Evolutionary conservation across 306 rosid genomes (phyloP).

Genomic region (Crotalaria pallida): DNA sequence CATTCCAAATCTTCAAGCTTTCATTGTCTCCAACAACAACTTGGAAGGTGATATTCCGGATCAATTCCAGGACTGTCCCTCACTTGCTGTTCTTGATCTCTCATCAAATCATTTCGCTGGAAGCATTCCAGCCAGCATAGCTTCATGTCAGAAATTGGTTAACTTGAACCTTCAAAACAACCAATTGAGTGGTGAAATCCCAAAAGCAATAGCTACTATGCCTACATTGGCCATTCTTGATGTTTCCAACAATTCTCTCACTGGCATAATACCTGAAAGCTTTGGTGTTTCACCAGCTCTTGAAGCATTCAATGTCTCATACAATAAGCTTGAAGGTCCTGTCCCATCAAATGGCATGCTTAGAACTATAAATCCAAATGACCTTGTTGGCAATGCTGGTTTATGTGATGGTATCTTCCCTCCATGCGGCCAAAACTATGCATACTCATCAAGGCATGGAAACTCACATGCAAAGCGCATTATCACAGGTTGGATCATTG

Average conservation of each 20-base stretch:
- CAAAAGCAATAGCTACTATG: constrained; percentile 65
- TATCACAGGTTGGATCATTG: constrained; percentile 60
- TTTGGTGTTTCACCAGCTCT: constrained; percentile 88
- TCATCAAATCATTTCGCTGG: constrained; percentile 72
- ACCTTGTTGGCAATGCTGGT: constrained; percentile 67
- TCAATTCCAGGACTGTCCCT: constrained; percentile 87
- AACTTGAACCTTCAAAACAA: constrained; percentile 79
- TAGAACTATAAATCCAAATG: constrained; percentile 72
- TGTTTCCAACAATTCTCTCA: constrained; percentile 86
- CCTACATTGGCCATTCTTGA: constrained; percentile 79
- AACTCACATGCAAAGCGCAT: constrained; percentile 47
- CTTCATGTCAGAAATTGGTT: constrained; percentile 86
- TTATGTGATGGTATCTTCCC: constrained; percentile 74
- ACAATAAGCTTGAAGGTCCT: constrained; percentile 74
- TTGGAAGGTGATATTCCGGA: constrained; percentile 73
- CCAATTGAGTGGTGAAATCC: constrained; percentile 67
- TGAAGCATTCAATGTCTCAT: constrained; percentile 78
- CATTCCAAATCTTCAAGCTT: constrained; percentile 68
- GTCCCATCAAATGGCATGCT: constrained; percentile 82
- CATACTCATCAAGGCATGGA: constrained; percentile 35
- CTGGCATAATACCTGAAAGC: constrained; percentile 75
- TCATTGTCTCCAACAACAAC: constrained; percentile 63
- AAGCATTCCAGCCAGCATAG: constrained; percentile 71
- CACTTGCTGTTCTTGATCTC: constrained; percentile 78
- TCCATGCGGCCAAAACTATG: constrained; percentile 51